Conservation (phyloP, 2,329 filamentous ascomycete species). For the Aureobasidium lini region DNA sequence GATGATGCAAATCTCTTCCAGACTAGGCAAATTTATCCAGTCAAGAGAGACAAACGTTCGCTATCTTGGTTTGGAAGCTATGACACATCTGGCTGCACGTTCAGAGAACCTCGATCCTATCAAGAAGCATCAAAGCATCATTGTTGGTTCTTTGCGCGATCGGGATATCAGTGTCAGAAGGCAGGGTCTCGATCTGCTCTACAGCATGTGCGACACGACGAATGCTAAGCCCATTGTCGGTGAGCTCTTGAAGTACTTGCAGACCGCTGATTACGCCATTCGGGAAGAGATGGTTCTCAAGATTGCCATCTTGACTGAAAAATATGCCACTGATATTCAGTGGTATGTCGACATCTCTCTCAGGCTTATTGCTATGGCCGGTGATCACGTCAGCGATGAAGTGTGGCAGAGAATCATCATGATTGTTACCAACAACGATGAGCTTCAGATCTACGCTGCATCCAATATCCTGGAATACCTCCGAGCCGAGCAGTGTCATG, state of each 20-base stretch:
- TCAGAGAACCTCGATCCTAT: slow-evolving; percentile 93
- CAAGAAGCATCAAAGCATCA: slow-evolving; percentile 95
- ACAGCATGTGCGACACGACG: slow-evolving; percentile 98
- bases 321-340: slow-evolving; percentile 95
- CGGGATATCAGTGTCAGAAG: slow-evolving; percentile 93
- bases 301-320: slow-evolving; percentile 95
- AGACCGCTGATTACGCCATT: slow-evolving; percentile 95
- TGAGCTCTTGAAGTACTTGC: slow-evolving; percentile 87
- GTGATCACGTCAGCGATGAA: slow-evolving; percentile 97
- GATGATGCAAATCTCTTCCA: slow-evolving; percentile 91
- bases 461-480: slow-evolving; percentile 89
- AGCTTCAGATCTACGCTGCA: slow-evolving; percentile 91
- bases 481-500: slow-evolving; percentile 88
- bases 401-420: slow-evolving; percentile 99
- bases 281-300: slow-evolving; percentile 99
- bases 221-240: slow-evolving; percentile 91
- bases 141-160: slow-evolving; percentile 87
- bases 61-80: slow-evolving; percentile 90
- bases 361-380: slow-evolving; percentile 88
- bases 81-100: slow-evolving; percentile 93
- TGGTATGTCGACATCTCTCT: slow-evolving; percentile 99
- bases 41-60: slow-evolving; percentile 95
- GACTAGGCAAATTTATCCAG: slow-evolving; percentile 90
- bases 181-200: slow-evolving; percentile 90
- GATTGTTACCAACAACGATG: slow-evolving; percentile 98